Conservation (phyloP, 148 eudicot genomes). For the Suaeda aralocaspica region DNA sequence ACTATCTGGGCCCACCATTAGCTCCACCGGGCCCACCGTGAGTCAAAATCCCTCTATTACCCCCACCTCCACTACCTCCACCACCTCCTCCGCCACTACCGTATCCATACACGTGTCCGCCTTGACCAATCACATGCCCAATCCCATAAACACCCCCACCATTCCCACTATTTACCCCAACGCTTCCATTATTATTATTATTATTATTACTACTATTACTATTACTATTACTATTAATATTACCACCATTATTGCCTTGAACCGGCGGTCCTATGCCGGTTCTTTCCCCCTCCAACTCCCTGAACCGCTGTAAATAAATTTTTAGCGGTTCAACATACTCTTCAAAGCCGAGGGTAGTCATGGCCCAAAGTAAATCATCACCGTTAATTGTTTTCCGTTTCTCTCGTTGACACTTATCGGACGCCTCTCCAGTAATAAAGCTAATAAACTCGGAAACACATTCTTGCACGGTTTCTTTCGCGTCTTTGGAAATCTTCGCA, state of each 20-base stretch:
- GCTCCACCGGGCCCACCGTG: constrained; percentile 26
- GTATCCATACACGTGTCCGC: constrained; percentile 38
- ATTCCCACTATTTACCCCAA: constrained; percentile 21
- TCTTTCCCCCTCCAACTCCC: constrained; percentile 56
- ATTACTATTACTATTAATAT: constrained; percentile 25
- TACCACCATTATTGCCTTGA: constrained; percentile 27
- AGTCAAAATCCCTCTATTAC: constrained; percentile 4
- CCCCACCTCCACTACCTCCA: neutral
- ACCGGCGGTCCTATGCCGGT: constrained; percentile 30
- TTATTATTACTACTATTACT: constrained; percentile 20
- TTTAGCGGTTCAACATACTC: constrained; percentile 56
- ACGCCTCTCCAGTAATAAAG: constrained; percentile 57
- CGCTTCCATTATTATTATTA: constrained; percentile 20
- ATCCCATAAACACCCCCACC: constrained; percentile 32
- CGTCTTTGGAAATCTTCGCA: constrained; percentile 56
- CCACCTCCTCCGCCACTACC: constrained; percentile 26
- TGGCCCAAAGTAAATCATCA: constrained; percentile 60
- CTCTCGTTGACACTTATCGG: constrained; percentile 58
- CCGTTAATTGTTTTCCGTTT: constrained; percentile 65
- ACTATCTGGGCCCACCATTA: constrained; percentile 26
- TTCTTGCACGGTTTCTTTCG: constrained; percentile 58
- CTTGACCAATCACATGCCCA: constrained; percentile 39
- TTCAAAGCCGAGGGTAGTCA: constrained; percentile 60
- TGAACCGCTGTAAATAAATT: constrained; percentile 46
- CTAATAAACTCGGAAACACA: constrained; percentile 64